Percentiles rank a stretch among this genome's conserved stretches.
Evolutionary conservation across 768 basidiomycete species (phyloP).

Genomic region (Leucocoprinus birnbaumii): DNA sequence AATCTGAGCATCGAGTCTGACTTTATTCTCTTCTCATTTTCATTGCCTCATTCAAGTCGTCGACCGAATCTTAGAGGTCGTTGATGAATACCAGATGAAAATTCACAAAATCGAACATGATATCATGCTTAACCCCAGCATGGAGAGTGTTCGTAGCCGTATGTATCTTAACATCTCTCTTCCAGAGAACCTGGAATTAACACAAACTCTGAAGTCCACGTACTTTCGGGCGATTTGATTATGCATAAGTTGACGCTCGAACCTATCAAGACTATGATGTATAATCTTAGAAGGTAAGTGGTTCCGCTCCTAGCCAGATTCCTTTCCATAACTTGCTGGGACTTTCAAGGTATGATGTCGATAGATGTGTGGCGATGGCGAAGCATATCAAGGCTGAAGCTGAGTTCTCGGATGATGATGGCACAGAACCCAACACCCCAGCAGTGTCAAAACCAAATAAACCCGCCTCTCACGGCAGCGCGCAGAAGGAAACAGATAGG

Average conservation of each 20-base stretch:
- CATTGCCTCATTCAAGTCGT: slow-evolving; percentile 38
- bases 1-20: neutral
- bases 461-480: too few species aligned
- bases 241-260: slow-evolving; percentile 70
- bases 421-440: slow-evolving; percentile 1
- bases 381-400: slow-evolving; percentile 16
- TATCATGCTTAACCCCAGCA: slow-evolving; percentile 54
- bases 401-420: slow-evolving; percentile 2
- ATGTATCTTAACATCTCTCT: slow-evolving; percentile 19
- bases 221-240: slow-evolving; percentile 69
- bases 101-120: slow-evolving; percentile 56
- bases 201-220: slow-evolving; percentile 65
- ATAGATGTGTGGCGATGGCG: slow-evolving; percentile 29
- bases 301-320: neutral
- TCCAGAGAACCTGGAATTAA: too few species aligned
- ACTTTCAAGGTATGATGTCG: slow-evolving; percentile 47
- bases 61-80: slow-evolving; percentile 60
- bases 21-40: neutral
- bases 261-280: slow-evolving; percentile 65
- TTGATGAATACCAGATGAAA: slow-evolving; percentile 64
- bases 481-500: too few species aligned
- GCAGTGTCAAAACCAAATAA: too few species aligned
- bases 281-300: slow-evolving; percentile 45
- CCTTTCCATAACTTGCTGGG: neutral
- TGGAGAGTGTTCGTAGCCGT: slow-evolving; percentile 59